Evolutionary conservation across 306 rosid species (phyloP).

Genomic region (Spatholobus suberectus): DNA sequence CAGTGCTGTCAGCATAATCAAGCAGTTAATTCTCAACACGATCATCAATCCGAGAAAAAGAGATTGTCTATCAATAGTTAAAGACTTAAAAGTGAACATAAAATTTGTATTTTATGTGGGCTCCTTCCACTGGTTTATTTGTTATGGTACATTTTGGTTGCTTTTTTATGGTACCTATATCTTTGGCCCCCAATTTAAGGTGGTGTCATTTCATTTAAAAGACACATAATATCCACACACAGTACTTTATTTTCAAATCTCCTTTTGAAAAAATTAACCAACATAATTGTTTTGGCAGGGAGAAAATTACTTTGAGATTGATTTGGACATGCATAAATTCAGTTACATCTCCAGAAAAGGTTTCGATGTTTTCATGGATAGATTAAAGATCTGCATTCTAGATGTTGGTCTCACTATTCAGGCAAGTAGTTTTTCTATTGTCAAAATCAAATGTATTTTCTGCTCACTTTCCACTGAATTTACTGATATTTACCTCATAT

Average conservation of each 20-base stretch:
- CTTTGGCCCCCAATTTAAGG: conserved; percentile 4
- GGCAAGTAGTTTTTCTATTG: conserved; percentile 46
- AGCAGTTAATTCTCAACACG: neutral
- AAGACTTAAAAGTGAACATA: neutral
- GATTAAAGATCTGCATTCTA: conserved; percentile 68
- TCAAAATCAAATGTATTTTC: neutral
- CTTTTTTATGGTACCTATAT: neutral
- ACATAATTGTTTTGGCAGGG: conserved; percentile 52
- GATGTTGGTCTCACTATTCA: conserved; percentile 89
- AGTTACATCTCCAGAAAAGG: conserved; percentile 87
- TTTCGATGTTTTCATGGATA: conserved; percentile 73
- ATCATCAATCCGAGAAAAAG: neutral
- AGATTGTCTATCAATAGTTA: neutral
- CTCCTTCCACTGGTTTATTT: neutral
- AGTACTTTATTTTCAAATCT: neutral
- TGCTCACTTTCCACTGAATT: neutral
- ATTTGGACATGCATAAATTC: conserved; percentile 86
- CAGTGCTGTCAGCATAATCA: neutral
- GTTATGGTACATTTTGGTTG: neutral
- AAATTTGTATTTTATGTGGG: neutral
- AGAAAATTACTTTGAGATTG: conserved; percentile 81
- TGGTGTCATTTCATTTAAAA: conserved; percentile 13
- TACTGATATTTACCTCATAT: neutral
- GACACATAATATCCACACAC: conserved; percentile 7
- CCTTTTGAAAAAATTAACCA: conserved; percentile 3